Conservation (phyloP, 768 basidiomycete genomes). For the Pulveroboletus sp. region DNA sequence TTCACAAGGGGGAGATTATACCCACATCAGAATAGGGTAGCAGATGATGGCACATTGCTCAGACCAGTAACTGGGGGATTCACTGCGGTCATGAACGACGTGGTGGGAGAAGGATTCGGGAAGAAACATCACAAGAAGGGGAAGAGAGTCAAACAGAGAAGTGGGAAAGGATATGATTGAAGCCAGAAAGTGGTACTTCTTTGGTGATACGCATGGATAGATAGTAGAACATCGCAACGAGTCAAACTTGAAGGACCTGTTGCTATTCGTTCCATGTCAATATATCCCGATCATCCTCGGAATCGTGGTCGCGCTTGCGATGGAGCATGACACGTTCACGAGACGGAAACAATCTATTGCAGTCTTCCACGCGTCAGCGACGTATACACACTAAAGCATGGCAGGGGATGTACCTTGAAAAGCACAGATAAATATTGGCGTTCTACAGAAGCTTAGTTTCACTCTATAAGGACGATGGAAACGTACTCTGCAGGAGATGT, state of each 20-base stretch:
- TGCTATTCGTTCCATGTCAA: slow-evolving; percentile 68
- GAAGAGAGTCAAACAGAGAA: slow-evolving; percentile 81
- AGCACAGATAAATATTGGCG: slow-evolving; percentile 77
- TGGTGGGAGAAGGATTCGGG: slow-evolving; percentile 33
- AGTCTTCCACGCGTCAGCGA: slow-evolving; percentile 39
- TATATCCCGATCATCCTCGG: slow-evolving; percentile 48
- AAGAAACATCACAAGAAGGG: slow-evolving; percentile 87
- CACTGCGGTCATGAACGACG: slow-evolving; percentile 38
- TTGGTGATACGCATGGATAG: neutral
- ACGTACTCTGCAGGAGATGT: slow-evolving; percentile 64
- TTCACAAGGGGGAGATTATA: slow-evolving; percentile 64
- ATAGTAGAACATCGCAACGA: neutral
- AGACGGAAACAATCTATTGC: slow-evolving; percentile 67
- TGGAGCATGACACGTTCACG: slow-evolving; percentile 66
- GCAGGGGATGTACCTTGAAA: slow-evolving; percentile 41
- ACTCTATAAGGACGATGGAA: neutral
- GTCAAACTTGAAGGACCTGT: neutral
- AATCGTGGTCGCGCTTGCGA: slow-evolving; percentile 67
- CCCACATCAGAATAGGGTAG: slow-evolving; percentile 80
- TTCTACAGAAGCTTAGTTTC: slow-evolving; percentile 38
- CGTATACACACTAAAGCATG: neutral
- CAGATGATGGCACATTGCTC: slow-evolving; percentile 72
- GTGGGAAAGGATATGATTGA: slow-evolving; percentile 85
- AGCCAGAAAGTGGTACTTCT: neutral
- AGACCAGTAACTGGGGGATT: slow-evolving; percentile 37